phyloP scores from a whole-genome alignment of 1,284 basidiomycete genomes.

The Melanopsichium pennsylvanicum region DNA sequence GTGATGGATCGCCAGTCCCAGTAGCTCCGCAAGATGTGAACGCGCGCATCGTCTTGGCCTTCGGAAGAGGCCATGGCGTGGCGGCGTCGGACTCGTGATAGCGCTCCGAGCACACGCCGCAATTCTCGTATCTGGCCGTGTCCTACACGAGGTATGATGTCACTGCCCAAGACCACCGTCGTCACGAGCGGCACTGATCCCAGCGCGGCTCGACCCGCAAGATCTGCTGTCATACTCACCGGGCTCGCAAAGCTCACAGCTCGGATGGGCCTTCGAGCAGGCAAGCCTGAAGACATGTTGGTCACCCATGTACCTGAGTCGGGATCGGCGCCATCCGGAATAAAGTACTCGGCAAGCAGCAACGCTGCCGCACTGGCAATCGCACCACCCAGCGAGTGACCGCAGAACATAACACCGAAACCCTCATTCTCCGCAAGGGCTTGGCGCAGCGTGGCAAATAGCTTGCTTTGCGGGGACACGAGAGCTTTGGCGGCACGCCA shows the following conservation, averaged over 20 bases:
- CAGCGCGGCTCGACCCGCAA: conserved; percentile 47
- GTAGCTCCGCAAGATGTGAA: conserved; percentile 59
- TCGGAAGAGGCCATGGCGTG: conserved; percentile 33
- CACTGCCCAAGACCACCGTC: conserved; percentile 56
- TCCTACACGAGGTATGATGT: conserved; percentile 61
- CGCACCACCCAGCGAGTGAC: conserved; percentile 62
- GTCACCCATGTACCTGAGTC: conserved; percentile 57
- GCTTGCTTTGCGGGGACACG: conserved; percentile 52
- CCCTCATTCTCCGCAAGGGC: conserved; percentile 57
- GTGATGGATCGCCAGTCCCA: conserved; percentile 59
- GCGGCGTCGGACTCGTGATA: conserved; percentile 59
- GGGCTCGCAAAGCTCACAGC: conserved; percentile 64
- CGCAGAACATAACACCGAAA: conserved; percentile 62
- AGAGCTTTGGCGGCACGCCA: conserved; percentile 60
- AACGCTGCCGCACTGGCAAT: conserved; percentile 62
- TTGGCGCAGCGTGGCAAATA: conserved; percentile 50
- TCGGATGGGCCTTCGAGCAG: conserved; percentile 53
- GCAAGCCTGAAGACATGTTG: conserved; percentile 50
- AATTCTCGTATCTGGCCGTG: conserved; percentile 63
- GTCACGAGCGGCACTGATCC: conserved; percentile 60
- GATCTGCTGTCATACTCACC: conserved; percentile 56
- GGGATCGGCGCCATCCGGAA: conserved; percentile 33
- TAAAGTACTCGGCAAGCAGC: conserved; percentile 58
- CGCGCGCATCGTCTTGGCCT: conserved; percentile 44
- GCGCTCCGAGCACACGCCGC: conserved; percentile 61